A percentile compares a stretch with the other conserved stretches of the same genome.
Conservation (phyloP, 192 early-diverging fungal species). For the Umbelopsis ramanniana region DNA sequence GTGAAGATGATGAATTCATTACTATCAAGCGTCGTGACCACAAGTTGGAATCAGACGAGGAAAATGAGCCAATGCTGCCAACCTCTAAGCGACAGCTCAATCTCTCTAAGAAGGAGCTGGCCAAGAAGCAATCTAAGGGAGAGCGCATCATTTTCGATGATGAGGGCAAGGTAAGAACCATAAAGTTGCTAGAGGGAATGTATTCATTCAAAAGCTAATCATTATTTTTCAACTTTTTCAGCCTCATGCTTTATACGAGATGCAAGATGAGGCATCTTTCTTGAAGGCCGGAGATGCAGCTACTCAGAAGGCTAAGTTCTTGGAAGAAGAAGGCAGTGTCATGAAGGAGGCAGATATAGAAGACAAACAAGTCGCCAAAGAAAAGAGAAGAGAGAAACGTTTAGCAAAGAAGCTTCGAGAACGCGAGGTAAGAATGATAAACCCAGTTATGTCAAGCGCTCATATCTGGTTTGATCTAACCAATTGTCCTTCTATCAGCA, state of each 20-base stretch:
- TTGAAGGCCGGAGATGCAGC: constrained; percentile 70
- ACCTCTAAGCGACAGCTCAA: constrained; percentile 55
- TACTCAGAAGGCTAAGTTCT: constrained; percentile 67
- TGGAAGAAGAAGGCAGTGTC: constrained; percentile 64
- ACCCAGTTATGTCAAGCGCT: too few relatives aligned
- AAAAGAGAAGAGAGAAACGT: constrained; percentile 73
- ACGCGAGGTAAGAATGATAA: constrained; percentile 43
- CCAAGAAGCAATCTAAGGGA: constrained; percentile 72
- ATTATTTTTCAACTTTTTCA: constrained; percentile 17
- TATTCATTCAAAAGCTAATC: neutral
- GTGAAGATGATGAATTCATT: constrained; percentile 80
- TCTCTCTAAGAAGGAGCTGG: constrained; percentile 67
- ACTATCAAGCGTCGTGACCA: constrained; percentile 86
- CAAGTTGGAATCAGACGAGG: constrained; percentile 60
- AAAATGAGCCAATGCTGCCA: constrained; percentile 30
- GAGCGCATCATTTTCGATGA: constrained; percentile 92
- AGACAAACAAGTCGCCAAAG: constrained; percentile 74
- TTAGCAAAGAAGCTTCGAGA: constrained; percentile 68
- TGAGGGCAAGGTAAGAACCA: constrained; percentile 73
- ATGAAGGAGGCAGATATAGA: constrained; percentile 80
- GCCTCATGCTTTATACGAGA: constrained; percentile 71
- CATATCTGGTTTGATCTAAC: neutral
- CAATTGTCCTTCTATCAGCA: neutral
- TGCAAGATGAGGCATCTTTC: constrained; percentile 85
- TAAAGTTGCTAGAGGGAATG: neutral